A percentile compares a stretch with the other conserved stretches of the same genome.
phyloP scores from a whole-genome alignment of 2,329 filamentous ascomycete genomes.

The Grosmannia serpens region DNA sequence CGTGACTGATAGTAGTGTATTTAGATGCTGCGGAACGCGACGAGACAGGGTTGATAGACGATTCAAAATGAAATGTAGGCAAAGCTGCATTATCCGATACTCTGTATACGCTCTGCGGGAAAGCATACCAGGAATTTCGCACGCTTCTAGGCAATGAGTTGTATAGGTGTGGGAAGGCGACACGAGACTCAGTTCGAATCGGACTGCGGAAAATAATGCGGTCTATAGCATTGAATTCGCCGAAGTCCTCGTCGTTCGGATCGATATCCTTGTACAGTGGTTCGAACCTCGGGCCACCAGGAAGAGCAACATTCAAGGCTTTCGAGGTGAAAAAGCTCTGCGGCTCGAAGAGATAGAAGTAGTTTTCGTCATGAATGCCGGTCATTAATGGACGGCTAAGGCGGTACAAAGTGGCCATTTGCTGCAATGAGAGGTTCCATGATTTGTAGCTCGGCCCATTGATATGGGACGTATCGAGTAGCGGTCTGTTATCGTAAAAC shows the following conservation, averaged over 20 bases:
- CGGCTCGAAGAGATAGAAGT: slow-evolving; percentile 93
- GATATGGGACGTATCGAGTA: slow-evolving; percentile 84
- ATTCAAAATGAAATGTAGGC: slow-evolving; percentile 95
- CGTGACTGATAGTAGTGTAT: slow-evolving; percentile 83
- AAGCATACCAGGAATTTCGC: slow-evolving; percentile 83
- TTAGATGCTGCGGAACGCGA: slow-evolving; percentile 88
- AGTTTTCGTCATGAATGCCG: slow-evolving; percentile 90
- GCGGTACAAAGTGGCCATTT: slow-evolving; percentile 93
- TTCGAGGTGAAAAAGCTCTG: slow-evolving; percentile 95
- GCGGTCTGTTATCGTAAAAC: slow-evolving; percentile 91
- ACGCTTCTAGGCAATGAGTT: slow-evolving; percentile 94
- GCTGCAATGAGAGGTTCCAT: slow-evolving; percentile 85
- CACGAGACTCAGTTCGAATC: slow-evolving; percentile 89
- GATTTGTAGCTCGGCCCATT: slow-evolving; percentile 94
- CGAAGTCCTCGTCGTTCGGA: slow-evolving; percentile 97
- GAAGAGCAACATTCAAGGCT: slow-evolving; percentile 90
- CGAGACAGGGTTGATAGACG: slow-evolving; percentile 95
- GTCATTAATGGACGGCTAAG: slow-evolving; percentile 83
- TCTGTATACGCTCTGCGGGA: slow-evolving; percentile 87
- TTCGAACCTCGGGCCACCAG: slow-evolving; percentile 94
- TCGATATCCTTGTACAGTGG: slow-evolving; percentile 97
- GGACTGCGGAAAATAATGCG: slow-evolving; percentile 96
- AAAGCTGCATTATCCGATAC: slow-evolving; percentile 78
- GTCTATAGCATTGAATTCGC: slow-evolving; percentile 98
- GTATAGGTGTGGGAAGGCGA: slow-evolving; percentile 90